phyloP scores from a whole-genome alignment of 768 basidiomycete genomes.

The Boletus edulis region DNA sequence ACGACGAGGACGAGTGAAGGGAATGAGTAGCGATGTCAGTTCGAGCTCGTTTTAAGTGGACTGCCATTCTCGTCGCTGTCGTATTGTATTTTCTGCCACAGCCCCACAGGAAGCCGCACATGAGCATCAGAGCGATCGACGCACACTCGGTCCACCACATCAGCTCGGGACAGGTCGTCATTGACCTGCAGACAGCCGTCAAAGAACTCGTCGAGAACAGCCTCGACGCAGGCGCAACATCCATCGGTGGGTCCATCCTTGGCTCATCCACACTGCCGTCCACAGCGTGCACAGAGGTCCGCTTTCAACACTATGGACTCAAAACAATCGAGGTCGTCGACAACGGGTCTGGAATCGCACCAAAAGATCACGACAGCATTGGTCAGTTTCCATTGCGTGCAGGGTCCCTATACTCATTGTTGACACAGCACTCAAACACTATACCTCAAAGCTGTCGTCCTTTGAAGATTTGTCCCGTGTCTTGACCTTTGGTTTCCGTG shows the following conservation, averaged over 20 bases:
- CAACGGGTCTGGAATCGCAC: slow-evolving; percentile 85
- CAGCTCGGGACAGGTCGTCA: slow-evolving; percentile 92
- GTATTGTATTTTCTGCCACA: neutral
- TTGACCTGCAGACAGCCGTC: slow-evolving; percentile 89
- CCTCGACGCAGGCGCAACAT: slow-evolving; percentile 87
- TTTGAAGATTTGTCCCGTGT: slow-evolving; percentile 73
- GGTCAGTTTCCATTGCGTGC: slow-evolving; percentile 42
- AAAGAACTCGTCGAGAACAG: slow-evolving; percentile 98
- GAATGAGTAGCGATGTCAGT: neutral
- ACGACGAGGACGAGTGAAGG: neutral
- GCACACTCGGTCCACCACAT: slow-evolving; percentile 78
- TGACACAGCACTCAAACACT: slow-evolving; percentile 75
- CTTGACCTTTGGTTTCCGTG: slow-evolving; percentile 89
- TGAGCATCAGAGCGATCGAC: slow-evolving; percentile 62
- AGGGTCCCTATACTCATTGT: neutral
- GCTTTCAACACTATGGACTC: slow-evolving; percentile 86
- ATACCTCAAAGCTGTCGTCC: slow-evolving; percentile 86
- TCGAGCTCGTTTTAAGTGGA: neutral
- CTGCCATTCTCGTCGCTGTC: neutral
- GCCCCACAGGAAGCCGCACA: neutral
- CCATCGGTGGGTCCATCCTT: slow-evolving; percentile 57
- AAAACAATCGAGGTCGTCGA: slow-evolving; percentile 85
- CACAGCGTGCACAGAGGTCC: slow-evolving; percentile 59
- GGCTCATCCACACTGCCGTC: neutral
- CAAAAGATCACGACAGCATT: slow-evolving; percentile 72